Conservation (phyloP, 163 green algal genomes). For the Volvox carteri region DNA sequence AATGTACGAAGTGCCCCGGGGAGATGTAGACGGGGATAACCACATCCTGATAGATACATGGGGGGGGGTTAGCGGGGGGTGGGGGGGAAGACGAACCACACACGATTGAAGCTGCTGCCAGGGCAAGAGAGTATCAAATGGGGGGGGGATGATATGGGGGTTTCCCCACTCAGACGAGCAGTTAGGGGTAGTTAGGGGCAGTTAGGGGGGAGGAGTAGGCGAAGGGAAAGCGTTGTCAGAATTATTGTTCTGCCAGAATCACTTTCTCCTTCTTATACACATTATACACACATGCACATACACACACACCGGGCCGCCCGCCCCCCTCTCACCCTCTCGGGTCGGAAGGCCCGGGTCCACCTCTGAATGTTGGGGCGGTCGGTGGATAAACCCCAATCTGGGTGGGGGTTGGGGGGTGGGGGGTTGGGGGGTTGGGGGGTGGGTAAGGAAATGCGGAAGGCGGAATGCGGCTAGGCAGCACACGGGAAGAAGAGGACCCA, state of each 20-base stretch:
- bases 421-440: background rate
- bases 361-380: background rate
- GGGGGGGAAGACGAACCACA: background rate
- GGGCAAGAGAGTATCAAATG: too few species aligned
- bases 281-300: background rate
- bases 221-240: too few species aligned
- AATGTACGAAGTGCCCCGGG: constrained; percentile 51
- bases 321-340: background rate
- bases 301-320: background rate
- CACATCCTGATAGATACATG: constrained; percentile 44
- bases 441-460: background rate
- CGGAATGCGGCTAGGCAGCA: background rate
- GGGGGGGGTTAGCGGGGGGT: background rate
- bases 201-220: too few species aligned
- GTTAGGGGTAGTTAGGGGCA: too few species aligned
- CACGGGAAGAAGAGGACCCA: too few species aligned
- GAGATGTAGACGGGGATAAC: constrained; percentile 64
- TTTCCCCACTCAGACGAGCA: too few species aligned
- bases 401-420: background rate
- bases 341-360: constrained; percentile 2
- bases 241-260: too few species aligned
- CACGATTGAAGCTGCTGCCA: background rate
- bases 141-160: too few species aligned
- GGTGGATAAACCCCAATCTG: constrained; percentile 53
- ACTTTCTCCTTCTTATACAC: too few species aligned